Evolutionary conservation across 164 flowering plant species (phyloP), one percentile per base, ranked within the genome.

Genomic region (Magnolia sinica): DNA sequence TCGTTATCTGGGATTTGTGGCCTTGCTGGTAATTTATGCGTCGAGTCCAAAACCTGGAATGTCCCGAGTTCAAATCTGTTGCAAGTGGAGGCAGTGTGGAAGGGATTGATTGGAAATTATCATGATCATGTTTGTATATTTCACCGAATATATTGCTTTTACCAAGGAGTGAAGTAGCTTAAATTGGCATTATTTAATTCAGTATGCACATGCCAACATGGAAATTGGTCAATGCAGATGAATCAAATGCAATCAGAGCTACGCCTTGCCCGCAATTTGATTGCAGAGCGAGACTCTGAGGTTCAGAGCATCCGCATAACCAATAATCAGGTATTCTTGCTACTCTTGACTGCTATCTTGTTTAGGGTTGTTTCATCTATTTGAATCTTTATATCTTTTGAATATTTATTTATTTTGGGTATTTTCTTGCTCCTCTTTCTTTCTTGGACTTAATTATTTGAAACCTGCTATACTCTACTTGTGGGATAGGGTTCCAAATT

Each of bases 161-260:
- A 37, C 45, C 45, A 37, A 37, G 45, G 45, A 37, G 45, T 37
- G 45, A 37, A 37, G 45, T 37, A 4, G 45, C 45, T 37, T 37
- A 37, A 5, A 37, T 37, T 37, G 61, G 61, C 18, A 3, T 11
- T 8, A 55, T 55, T 11, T 55, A 11, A 10, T 11, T 55, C 61
- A 55, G 61, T 55, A 11, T 55, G 61, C 24, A 20, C 8, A 74
- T 64, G 11, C 29, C 68, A 31, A 68, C 20, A 7, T 37, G 5
- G 73, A 52, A 69, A 59, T 69, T 27, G 7, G 22, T 19, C n/a
- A n/a, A 58, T 84, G 80, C 91, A 94, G 98, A 89, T 93, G 93
- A 88, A 94, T 81, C 98, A 96, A 81, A 75, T 91, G 75, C 98
- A 91, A 77, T 93, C 99, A 77, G 99, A 96, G 84, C 85, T 96